These are phyloP conservation scores for Salmacisia buchloeana DNA, from an alignment of 1,284 basidiomycete species.

Conservation along the genomic window DNA sequence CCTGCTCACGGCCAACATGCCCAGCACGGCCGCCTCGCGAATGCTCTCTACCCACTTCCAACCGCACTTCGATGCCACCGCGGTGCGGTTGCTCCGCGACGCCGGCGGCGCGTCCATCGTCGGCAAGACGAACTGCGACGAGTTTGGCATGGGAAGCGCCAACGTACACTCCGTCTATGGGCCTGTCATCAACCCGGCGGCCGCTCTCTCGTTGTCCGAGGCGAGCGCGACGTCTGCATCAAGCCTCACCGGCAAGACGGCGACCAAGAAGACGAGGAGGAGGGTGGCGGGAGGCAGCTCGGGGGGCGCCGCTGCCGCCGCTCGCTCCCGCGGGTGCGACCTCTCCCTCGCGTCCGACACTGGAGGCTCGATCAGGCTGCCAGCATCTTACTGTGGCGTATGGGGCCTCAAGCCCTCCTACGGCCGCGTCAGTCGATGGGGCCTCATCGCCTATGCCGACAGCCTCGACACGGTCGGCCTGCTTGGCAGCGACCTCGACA, in stretches of 20 bases:
- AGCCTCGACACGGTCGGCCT: conserved; percentile 91
- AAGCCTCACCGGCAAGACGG: no score
- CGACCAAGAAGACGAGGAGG: background rate
- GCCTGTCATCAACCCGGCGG: conserved; percentile 7
- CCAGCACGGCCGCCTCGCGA: conserved; percentile 32
- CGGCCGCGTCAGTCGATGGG: conserved; percentile 82
- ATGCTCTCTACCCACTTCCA: conserved; percentile 55
- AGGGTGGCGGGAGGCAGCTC: conserved; percentile 58
- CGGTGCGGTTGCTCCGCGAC: conserved; percentile 62
- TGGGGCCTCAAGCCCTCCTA: conserved; percentile 92
- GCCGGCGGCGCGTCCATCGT: conserved; percentile 66
- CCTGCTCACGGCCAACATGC: conserved; percentile 27
- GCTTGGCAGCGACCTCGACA: conserved; percentile 60
- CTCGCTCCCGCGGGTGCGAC: conserved; percentile 30
- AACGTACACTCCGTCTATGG: conserved; percentile 40
- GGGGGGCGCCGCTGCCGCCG: conserved; percentile 46
- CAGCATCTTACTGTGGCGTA: conserved; percentile 87
- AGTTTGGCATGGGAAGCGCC: conserved; percentile 91
- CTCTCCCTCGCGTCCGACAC: conserved; percentile 84
- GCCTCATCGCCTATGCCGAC: conserved; percentile 86
- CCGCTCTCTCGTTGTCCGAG: no score
- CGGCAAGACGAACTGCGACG: conserved; percentile 92
- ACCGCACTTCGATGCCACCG: conserved; percentile 82
- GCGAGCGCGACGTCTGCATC: no score
- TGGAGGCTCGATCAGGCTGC: conserved; percentile 85